A percentile compares a stretch with the other conserved stretches of the same genome.
These are phyloP conservation scores for Gonium pectorale DNA, from an alignment of 139 green algal species.

Conservation along the genomic window DNA sequence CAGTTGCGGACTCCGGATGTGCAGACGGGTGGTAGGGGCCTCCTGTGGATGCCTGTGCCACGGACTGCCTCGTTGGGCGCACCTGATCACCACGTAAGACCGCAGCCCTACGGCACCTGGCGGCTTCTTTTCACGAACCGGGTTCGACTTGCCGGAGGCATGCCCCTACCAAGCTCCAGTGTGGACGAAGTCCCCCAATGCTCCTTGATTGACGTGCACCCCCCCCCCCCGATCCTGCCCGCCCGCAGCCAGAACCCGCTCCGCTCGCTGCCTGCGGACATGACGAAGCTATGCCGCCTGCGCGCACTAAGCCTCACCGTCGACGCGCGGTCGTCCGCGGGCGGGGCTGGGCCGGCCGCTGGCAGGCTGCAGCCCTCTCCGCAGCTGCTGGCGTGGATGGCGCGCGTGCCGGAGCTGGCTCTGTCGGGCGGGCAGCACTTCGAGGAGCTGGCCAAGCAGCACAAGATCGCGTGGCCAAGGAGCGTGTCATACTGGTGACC, in stretches of 20 bases:
- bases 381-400: slow-evolving; percentile 25
- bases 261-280: neutral
- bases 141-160: no score
- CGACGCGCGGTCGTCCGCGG: no score
- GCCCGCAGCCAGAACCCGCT: neutral
- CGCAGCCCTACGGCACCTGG: no score
- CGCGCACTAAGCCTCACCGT: neutral
- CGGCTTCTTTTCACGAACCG: no score
- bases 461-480: neutral
- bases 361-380: neutral
- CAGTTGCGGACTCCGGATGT: no score
- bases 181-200: no score
- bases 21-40: no score
- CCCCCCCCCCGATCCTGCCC: neutral
- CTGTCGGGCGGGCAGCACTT: neutral
- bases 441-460: neutral
- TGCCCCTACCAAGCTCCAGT: no score
- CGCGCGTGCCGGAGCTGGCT: neutral
- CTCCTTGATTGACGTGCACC: neutral
- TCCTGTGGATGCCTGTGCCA: no score
- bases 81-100: no score
- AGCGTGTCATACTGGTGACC: neutral
- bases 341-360: no score
- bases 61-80: no score
- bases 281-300: neutral